Evolutionary conservation across 1,139 yeast genomes (phyloP), one percentile per base, ranked within the genome.

Genomic region (Suhomyces atakaporum): DNA sequence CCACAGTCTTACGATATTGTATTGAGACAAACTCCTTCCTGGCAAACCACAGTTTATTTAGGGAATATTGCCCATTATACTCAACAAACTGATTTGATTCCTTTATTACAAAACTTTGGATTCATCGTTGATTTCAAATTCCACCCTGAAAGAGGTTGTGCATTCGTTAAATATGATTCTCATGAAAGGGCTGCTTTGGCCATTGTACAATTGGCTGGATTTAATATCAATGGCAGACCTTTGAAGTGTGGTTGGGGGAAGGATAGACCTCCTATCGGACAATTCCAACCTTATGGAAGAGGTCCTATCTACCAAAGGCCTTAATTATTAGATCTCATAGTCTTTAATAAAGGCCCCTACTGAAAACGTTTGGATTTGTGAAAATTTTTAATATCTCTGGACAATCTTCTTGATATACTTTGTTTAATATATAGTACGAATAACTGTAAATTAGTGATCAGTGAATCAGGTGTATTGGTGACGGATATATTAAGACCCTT

Each of bases 141-240:
- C 55, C 84, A 84, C 49, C 84, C 90, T 5, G 95, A 87, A 42
- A 77, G 81, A 54, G 88, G 87, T 7, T 84, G 87, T 65, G 92
- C 92, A 3, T 88, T 88, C 68, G 92, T 85, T 44, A 84, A 83
- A 61, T 87, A 82, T 54, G 95, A 85, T 51, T 74, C 85, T 30
- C 96, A 88, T 60, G 95, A 87, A 53, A 71, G 87, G 44, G 96
- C 96, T 4, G 95, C 96, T 1, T 68, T 85, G 58, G 95, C 95
- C 36, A 87, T 88, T 51, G 84, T 84, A 18, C 92, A 85, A 53
- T 68, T 88, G 44, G 75, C 81, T 14, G 95, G 95, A n/a, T 77
- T 78, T 50, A 74, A 74, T 39, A 66, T 88, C 45, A 81, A 84
- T 56, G 95, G 95, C 16, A 75, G 95, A 56, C 83, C 85, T 21